phyloP scores from a whole-genome alignment of 768 basidiomycete species.

The Lyophyllum decastes region DNA sequence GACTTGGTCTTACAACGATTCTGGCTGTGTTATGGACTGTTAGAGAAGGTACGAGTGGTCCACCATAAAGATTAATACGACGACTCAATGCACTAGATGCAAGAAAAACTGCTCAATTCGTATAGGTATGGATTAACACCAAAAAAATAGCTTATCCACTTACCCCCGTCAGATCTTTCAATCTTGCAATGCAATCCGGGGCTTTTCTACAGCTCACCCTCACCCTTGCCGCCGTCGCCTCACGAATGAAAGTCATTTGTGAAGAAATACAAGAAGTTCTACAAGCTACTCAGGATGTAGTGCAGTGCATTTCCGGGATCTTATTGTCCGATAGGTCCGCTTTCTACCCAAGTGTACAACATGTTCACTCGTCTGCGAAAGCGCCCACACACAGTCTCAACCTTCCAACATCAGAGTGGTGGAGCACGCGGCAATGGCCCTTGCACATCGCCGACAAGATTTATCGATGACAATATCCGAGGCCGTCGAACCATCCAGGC shows the following conservation, averaged over 20 bases:
- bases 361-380: neutral
- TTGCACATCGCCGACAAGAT: neutral
- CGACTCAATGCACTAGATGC: conserved; percentile 15
- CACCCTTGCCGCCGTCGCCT: conserved; percentile 59
- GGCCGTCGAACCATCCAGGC: neutral
- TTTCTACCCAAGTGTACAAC: neutral
- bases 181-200: conserved; percentile 66
- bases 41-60: conserved; percentile 43
- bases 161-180: conserved; percentile 50
- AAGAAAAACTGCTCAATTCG: conserved; percentile 31
- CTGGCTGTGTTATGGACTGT: conserved; percentile 33
- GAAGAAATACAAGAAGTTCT: conserved; percentile 44
- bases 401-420: neutral
- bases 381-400: neutral
- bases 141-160: neutral
- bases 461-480: neutral
- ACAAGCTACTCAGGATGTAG: conserved; percentile 24
- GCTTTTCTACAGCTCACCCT: conserved; percentile 74
- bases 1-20: conserved; percentile 35
- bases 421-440: neutral
- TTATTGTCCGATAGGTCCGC: conserved; percentile 28
- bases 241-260: conserved; percentile 51
- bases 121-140: conserved; percentile 42
- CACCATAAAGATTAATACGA: neutral
- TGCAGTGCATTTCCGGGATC: conserved; percentile 26